Conservation (phyloP, 192 early-diverging fungal species). For the Chytriomyces sp. region DNA sequence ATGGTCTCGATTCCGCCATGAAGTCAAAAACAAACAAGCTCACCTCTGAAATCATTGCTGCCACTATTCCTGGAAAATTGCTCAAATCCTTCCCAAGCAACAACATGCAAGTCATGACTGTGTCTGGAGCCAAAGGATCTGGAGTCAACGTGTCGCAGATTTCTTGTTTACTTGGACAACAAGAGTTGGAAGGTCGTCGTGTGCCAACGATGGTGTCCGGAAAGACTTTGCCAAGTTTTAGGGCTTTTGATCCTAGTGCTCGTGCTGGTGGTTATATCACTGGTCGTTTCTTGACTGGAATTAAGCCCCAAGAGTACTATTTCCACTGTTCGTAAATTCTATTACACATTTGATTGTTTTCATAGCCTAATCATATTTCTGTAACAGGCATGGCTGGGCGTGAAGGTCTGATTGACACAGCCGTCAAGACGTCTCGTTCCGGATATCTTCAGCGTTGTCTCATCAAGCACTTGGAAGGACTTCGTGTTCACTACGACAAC, state of each 20-base stretch:
- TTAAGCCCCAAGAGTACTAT: conserved; percentile 85
- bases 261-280: conserved; percentile 96
- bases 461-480: conserved; percentile 97
- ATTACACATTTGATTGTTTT: conserved; percentile 24
- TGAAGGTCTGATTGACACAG: conserved; percentile 99
- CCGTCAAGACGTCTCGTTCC: conserved; percentile 98
- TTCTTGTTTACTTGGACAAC: conserved; percentile 95
- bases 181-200: conserved; percentile 95
- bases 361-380: conserved; percentile 75
- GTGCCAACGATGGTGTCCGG: conserved; percentile 98
- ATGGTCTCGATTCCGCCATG: conserved; percentile 87
- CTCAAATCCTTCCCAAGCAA: conserved; percentile 89
- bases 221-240: conserved; percentile 94
- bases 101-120: conserved; percentile 99
- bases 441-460: conserved; percentile 99
- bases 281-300: conserved; percentile 97
- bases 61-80: conserved; percentile 75
- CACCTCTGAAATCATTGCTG: conserved; percentile 76
- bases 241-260: conserved; percentile 85
- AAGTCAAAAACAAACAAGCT: conserved; percentile 81
- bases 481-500: conserved; percentile 94
- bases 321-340: conserved; percentile 50
- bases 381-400: conserved; percentile 90
- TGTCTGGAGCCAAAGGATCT: conserved; percentile 97
- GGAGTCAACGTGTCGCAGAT: conserved; percentile 96